Percentiles rank a stretch among this genome's conserved stretches.
These are phyloP conservation scores for Cordyceps farinosa DNA, from an alignment of 2,329 filamentous ascomycete genomes.

Conservation along the genomic window DNA sequence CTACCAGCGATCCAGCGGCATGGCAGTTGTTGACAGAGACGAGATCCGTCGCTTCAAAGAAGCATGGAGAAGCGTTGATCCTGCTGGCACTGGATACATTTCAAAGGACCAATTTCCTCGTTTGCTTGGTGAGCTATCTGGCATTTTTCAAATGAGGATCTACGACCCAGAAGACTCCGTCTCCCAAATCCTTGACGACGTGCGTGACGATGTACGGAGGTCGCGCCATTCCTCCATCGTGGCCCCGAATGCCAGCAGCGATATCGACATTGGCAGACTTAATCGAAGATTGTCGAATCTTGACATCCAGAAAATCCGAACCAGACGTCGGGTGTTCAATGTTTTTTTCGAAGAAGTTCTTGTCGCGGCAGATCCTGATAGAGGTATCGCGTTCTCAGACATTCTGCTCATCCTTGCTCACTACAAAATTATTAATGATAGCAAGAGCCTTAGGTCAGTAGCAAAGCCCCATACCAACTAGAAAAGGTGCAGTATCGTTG, in stretches of 20 bases:
- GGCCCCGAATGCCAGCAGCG: conserved; percentile 48
- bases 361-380: conserved; percentile 84
- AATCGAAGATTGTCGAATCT: conserved; percentile 70
- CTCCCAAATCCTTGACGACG: conserved; percentile 79
- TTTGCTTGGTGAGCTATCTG: conserved; percentile 85
- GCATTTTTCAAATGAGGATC: conserved; percentile 95
- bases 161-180: conserved; percentile 91
- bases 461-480: neutral
- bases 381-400: conserved; percentile 86
- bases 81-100: conserved; percentile 86
- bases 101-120: conserved; percentile 84
- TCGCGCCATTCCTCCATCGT: conserved; percentile 53
- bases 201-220: conserved; percentile 56
- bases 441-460: conserved; percentile 78
- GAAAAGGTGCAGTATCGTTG: conserved; percentile 20
- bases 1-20: conserved; percentile 92
- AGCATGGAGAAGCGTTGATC: conserved; percentile 94
- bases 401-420: conserved; percentile 95
- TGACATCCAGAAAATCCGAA: conserved; percentile 70
- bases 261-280: conserved; percentile 71
- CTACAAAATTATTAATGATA: conserved; percentile 98
- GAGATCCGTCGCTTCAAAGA: conserved; percentile 97
- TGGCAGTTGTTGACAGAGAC: conserved; percentile 84
- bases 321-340: conserved; percentile 76
- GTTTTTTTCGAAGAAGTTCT: conserved; percentile 97